Evolutionary conservation across 23 red algal genomes (phyloP), one percentile per base, ranked within the genome.

Genomic region (Agarophyton chilense): DNA sequence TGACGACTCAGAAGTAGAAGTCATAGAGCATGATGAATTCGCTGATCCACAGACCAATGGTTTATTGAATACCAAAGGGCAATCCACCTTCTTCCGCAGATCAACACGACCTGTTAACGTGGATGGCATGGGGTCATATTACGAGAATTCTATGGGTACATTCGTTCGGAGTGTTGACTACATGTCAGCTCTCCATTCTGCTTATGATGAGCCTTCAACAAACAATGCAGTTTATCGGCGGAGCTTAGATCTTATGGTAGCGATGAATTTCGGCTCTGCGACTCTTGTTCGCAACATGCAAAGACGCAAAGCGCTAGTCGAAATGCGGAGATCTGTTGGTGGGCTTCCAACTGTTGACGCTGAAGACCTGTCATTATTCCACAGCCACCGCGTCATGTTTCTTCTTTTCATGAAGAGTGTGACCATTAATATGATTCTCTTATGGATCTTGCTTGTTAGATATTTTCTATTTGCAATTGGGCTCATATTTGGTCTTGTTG

Each of bases 341-440:
- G 29, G 54, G 3, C 46, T 85, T 39, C 91, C 82, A 33, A 40
- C 71, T 31, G 66, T 49, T 52, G 52, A 53, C 32, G 33, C 39
- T 2, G 91, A 87, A 32, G 82, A 94, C 62, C 25, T 94, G 19
- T 50, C 52, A 12, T 26, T 94, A 13, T 86, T 94, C 68, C 81
- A 79, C 33, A 86, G 71, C 51, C 47, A 55, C 9, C 72, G 80
- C 22, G 63, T 94, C 19, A 75, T 84, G 71, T 86, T 94, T 78
- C 72, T 94, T 32, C 55, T 94, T 41, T 94, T 79, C 74, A 55
- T 94, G 65, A 61, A 77, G 50, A 86, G 81, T 35, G 91, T 94
- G 33, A 94, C 91, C 2, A 72, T 79, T n/a, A 94, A 94, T 52
- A 94, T 94, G 71, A 33, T 86, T 38, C 39, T 94, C 28, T 35